phyloP scores from a whole-genome alignment of 2,329 filamentous ascomycete species.

The Cladosporium sp. region DNA sequence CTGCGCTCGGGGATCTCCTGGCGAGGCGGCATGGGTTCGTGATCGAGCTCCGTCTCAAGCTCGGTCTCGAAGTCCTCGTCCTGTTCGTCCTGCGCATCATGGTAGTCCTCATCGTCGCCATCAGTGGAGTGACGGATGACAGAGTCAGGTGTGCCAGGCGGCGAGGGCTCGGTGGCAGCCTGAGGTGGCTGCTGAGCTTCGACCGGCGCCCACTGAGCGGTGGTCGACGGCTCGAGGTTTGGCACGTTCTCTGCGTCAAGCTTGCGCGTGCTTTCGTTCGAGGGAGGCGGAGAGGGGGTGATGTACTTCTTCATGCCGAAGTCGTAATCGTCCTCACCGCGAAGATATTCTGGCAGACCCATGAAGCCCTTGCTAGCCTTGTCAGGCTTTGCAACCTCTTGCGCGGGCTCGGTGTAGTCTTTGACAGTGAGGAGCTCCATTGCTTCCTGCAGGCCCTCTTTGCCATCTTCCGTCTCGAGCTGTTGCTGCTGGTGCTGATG shows the following conservation, averaged over 20 bases:
- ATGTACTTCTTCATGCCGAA: constrained; percentile 52
- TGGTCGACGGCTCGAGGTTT: constrained; percentile 18
- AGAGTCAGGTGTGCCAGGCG: constrained; percentile 70
- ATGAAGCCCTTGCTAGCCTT: constrained; percentile 19
- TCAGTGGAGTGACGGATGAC: constrained; percentile 64
- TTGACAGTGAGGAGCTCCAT: constrained; percentile 30
- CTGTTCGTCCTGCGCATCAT: constrained; percentile 9
- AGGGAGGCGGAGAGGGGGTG: constrained; percentile 37
- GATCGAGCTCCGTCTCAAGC: constrained; percentile 1
- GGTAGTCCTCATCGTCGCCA: constrained; percentile 4
- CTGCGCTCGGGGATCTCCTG: constrained; percentile 65
- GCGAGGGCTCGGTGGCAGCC: constrained; percentile 19
- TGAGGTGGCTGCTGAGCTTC: constrained; percentile 15
- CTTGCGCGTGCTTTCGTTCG: constrained; percentile 18
- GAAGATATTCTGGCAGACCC: constrained; percentile 32
- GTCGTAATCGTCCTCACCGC: constrained; percentile 45
- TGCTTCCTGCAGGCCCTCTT: constrained; percentile 29
- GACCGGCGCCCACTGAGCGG: constrained; percentile 4
- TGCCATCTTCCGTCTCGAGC: constrained; percentile 20
- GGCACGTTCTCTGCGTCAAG: constrained; percentile 19
- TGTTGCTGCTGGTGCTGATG: not conserved
- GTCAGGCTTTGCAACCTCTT: constrained; percentile 15
- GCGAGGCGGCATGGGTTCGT: constrained; percentile 4
- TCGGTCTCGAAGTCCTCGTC: constrained; percentile 11
- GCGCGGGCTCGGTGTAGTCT: constrained; percentile 27